A percentile compares a stretch with the other conserved stretches of the same genome.
Evolutionary conservation across 148 eudicot genomes (phyloP).

Genomic region (Vaccinium myrtillus): DNA sequence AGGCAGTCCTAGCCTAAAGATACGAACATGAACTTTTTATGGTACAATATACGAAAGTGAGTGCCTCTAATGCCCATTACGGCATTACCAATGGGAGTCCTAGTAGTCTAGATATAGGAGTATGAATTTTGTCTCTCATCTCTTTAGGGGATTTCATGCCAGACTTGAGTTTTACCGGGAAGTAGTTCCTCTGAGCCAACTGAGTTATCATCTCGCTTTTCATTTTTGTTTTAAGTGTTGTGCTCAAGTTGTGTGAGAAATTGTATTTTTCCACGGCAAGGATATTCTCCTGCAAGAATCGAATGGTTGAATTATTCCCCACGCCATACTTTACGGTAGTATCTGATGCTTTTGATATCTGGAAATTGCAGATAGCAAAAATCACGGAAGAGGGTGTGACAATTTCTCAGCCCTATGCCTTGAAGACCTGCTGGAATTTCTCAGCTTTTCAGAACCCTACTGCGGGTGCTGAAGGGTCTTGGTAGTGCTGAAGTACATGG

Average conservation of each 20-base stretch:
- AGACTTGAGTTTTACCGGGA: background rate
- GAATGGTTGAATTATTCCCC: background rate
- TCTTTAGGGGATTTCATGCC: background rate
- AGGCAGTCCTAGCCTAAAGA: background rate
- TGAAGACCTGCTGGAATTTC: conserved; percentile 79
- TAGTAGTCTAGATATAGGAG: background rate
- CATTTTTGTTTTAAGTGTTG: background rate
- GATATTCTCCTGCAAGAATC: background rate
- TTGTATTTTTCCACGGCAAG: background rate
- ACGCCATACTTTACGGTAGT: background rate
- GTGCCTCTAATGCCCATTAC: background rate
- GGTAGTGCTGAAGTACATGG: conserved; percentile 35
- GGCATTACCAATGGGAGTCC: background rate
- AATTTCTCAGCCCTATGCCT: conserved; percentile 63
- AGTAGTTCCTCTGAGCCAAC: background rate
- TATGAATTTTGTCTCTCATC: background rate
- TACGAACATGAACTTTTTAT: background rate
- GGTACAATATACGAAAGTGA: background rate
- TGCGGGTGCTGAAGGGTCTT: conserved; percentile 75
- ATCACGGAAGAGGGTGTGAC: conserved; percentile 73
- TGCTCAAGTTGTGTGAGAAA: background rate
- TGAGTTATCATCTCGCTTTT: background rate
- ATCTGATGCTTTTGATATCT: conserved; percentile 3
- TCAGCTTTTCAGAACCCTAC: conserved; percentile 80
- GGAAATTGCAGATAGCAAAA: conserved; percentile 63